These are phyloP conservation scores for Trichomonas vaginalis DNA, from an alignment of 208 protist genomes.

Conservation along the genomic window DNA sequence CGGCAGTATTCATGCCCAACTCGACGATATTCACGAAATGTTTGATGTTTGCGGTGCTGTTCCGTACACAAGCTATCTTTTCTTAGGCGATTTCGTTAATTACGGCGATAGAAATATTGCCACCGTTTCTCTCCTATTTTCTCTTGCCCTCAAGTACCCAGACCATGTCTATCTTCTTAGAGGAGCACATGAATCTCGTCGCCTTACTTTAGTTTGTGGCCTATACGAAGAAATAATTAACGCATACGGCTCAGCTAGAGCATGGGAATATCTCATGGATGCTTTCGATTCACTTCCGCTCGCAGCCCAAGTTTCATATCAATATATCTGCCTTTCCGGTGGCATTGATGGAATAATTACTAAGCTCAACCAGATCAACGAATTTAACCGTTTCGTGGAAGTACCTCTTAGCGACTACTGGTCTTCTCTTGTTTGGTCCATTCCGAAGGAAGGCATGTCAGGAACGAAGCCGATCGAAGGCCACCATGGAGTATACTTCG, in stretches of 20 bases:
- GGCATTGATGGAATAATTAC: not conserved
- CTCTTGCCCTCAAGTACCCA: constrained; percentile 1
- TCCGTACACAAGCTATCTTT: not conserved
- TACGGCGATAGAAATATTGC: constrained; percentile 12
- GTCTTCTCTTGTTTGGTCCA: constrained; percentile 4
- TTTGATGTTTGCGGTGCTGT: not conserved
- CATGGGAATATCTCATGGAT: constrained; percentile 6
- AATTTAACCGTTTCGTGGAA: constrained; percentile 2
- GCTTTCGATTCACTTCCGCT: not conserved
- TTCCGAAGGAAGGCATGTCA: not conserved
- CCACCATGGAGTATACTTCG: constrained; percentile 58
- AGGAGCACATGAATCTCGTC: not conserved
- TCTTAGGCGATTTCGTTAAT: constrained; percentile 6
- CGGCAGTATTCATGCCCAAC: not conserved
- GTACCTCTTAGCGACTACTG: not conserved
- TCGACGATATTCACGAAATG: constrained; percentile 9
- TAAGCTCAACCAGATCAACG: not conserved
- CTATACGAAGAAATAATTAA: constrained; percentile 12
- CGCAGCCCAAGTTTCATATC: not conserved
- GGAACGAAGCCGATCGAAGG: not conserved
- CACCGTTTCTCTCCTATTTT: not conserved
- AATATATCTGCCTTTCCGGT: not conserved
- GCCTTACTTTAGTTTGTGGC: not conserved
- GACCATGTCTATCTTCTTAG: constrained; percentile 5
- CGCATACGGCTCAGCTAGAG: not conserved